Base-by-base conservation (phyloP, 495 filamentous ascomycete species). In the Letharia columbiana region DNA sequence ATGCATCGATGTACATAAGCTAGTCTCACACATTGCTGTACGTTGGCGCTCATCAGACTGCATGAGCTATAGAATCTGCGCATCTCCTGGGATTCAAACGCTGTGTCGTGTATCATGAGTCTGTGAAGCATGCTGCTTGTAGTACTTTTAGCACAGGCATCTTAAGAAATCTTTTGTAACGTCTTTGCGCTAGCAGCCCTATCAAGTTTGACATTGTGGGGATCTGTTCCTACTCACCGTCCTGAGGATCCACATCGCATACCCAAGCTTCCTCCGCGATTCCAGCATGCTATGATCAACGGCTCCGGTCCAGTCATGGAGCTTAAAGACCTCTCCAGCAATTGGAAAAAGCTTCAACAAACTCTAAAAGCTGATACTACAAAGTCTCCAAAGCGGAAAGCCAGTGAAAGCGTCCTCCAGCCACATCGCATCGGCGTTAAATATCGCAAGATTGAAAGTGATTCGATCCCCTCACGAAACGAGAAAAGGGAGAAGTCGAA, bases 281-380 rank as follows among this genome's bases (percentile, higher is more conserved):
- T 37, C 33, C 67, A 62, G 6, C 33, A 35, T 61, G 56, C 20
- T 23, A 61, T 31, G 44, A 42, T 45, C 31, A 54, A 39, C n/a
- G 37, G 35, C 31, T 33, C 31, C 23, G n/a, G 12, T 52, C n/a
- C 12, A n/a, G 23, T 33, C 59, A 80, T 82, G 79, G 79, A 83
- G 64, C 56, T 77, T 35, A 75, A 77, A 64, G 72, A 70, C 50
- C 76, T 83, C 49, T 84, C 81, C 65, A 78, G 77, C 66, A 91
- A 91, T 77, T 91, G 88, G 87, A 88, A 89, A 72, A 89, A 86
- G 75, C 80, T 91, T 65, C 87, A 90, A 79, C 83, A 77, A 66
- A 82, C 80, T 45, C 76, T 90, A 62, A 83, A 86, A 69, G 77
- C 82, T 61, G 79, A 85, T 20, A 75, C 60, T n/a, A 47, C 66